Conservation (phyloP, 352 stramenopile species). For the Globisporangium recalcitrans region DNA sequence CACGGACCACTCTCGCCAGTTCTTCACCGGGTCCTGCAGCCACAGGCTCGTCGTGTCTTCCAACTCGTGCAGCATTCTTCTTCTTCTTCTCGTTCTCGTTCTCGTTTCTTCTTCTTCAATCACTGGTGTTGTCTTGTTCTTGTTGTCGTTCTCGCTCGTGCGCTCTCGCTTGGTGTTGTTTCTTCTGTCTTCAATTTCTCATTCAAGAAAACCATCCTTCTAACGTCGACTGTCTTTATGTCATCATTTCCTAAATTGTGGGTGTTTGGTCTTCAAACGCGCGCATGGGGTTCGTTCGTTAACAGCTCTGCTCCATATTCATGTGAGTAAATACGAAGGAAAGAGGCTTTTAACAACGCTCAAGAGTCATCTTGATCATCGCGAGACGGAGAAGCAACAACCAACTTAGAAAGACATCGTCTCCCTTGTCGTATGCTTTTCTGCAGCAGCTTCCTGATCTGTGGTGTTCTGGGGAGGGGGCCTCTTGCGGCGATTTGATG, state of each 20-base stretch:
- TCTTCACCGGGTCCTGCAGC: conserved; percentile 46
- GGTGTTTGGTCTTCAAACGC: conserved; percentile 52
- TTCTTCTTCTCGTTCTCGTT: conserved; percentile 26
- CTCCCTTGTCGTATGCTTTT: conserved; percentile 75
- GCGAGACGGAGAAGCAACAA: conserved; percentile 49
- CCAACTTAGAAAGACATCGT: conserved; percentile 89
- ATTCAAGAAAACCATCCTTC: conserved; percentile 81
- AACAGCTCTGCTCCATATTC: conserved; percentile 48
- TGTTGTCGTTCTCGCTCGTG: conserved; percentile 20
- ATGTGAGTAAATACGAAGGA: conserved; percentile 53
- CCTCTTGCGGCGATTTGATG: conserved; percentile 61
- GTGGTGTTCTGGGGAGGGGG: conserved; percentile 45
- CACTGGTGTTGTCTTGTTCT: conserved; percentile 38
- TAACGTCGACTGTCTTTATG: conserved; percentile 62
- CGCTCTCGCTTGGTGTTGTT: conserved; percentile 17
- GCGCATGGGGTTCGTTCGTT: conserved; percentile 20
- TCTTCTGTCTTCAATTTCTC: conserved; percentile 71
- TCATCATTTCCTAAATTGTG: conserved; percentile 75
- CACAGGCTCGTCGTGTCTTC: conserved; percentile 49
- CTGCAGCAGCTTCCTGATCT: conserved; percentile 59
- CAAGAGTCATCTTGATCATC: conserved; percentile 77
- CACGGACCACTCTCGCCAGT: conserved; percentile 47
- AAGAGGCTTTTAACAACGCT: conserved; percentile 54
- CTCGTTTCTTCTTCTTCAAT: conserved; percentile 22
- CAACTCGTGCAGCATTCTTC: conserved; percentile 55